phyloP scores from a whole-genome alignment of 2,329 filamentous ascomycete genomes.

The Aspergillus udagawae region DNA sequence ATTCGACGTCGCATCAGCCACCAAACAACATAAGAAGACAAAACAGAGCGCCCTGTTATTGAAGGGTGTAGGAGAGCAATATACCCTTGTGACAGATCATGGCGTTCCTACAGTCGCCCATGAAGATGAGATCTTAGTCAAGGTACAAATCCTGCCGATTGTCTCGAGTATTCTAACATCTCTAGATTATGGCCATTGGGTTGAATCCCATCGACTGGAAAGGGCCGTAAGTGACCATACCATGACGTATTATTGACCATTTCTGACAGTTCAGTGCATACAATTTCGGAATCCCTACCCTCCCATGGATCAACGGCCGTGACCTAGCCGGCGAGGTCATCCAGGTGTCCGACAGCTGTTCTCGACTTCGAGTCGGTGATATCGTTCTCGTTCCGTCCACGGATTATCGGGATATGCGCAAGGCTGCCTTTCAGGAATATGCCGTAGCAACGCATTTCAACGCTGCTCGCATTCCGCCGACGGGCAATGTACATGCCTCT shows the following conservation, averaged over 20 bases:
- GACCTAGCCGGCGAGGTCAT: conserved; percentile 66
- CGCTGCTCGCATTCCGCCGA: conserved; percentile 56
- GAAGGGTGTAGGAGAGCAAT: conserved; percentile 49
- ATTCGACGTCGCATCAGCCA: not conserved
- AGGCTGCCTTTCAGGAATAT: conserved; percentile 69
- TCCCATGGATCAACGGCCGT: conserved; percentile 66
- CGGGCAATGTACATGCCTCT: conserved; percentile 51
- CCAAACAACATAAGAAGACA: not conserved
- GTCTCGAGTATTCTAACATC: not conserved
- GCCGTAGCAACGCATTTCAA: conserved; percentile 63
- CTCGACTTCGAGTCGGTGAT: conserved; percentile 55
- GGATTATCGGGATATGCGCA: conserved; percentile 68
- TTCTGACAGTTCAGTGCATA: conserved; percentile 51
- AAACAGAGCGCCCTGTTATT: conserved; percentile 50
- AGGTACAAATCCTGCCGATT: conserved; percentile 27
- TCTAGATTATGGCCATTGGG: conserved; percentile 56
- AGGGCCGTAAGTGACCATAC: conserved; percentile 53
- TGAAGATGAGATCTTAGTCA: conserved; percentile 58
- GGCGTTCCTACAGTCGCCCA: conserved; percentile 44
- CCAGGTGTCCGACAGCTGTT: conserved; percentile 37
- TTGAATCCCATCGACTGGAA: conserved; percentile 77
- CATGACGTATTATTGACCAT: too few species aligned
- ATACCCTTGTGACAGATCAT: conserved; percentile 44
- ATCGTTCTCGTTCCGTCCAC: conserved; percentile 64
- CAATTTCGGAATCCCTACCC: conserved; percentile 63